These are phyloP conservation scores for Pulveroboletus sp. DNA, from an alignment of 768 basidiomycete genomes.

Conservation along the genomic window DNA sequence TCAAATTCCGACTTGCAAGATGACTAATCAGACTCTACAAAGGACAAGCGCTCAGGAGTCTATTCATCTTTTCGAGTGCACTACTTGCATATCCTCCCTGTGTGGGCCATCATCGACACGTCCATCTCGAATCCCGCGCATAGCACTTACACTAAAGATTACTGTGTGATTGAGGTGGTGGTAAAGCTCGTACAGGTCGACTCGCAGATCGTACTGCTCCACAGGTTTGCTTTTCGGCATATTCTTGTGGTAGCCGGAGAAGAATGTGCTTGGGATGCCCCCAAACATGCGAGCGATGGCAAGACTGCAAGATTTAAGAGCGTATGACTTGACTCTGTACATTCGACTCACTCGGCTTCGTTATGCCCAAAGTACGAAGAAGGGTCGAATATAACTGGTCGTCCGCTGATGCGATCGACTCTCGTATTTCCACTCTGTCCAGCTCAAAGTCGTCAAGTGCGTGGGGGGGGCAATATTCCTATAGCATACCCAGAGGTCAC, in stretches of 20 bases:
- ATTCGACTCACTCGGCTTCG: constrained; percentile 69
- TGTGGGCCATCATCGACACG: neutral
- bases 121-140: neutral
- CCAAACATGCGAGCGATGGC: constrained; percentile 79
- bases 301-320: constrained; percentile 36
- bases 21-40: constrained; percentile 13
- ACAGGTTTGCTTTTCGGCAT: constrained; percentile 61
- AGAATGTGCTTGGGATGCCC: constrained; percentile 63
- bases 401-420: constrained; percentile 44
- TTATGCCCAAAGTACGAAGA: constrained; percentile 78
- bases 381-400: constrained; percentile 73
- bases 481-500: constrained; percentile 69
- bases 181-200: constrained; percentile 71
- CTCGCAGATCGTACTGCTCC: constrained; percentile 58
- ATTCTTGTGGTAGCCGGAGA: constrained; percentile 56
- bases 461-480: neutral
- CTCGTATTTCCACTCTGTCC: constrained; percentile 71
- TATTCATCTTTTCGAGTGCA: constrained; percentile 45
- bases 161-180: constrained; percentile 82
- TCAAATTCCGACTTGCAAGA: constrained; percentile 10
- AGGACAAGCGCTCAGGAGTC: constrained; percentile 36
- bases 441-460: constrained; percentile 2
- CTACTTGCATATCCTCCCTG: constrained; percentile 50
- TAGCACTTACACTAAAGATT: constrained; percentile 62
- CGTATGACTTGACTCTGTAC: neutral